Conservation (phyloP, 1,139 yeast species). For the Geotrichum aggregatum region DNA sequence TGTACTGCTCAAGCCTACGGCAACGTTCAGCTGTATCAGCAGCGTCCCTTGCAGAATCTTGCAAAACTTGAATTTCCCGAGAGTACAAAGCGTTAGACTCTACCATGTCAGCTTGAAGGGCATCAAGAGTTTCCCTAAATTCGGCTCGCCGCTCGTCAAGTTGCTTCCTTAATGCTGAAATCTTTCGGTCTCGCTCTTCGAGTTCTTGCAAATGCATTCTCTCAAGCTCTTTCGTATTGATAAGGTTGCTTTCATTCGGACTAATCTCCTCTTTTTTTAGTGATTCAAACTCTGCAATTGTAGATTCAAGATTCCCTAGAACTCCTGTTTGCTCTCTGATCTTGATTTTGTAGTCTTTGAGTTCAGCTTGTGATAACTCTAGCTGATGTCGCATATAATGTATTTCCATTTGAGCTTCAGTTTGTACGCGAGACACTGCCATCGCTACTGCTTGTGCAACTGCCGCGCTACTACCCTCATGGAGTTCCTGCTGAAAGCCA, state of each 20-base stretch:
- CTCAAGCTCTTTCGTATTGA: slow-evolving; percentile 12
- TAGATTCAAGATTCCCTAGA: slow-evolving; percentile 32
- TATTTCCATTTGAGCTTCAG: slow-evolving; percentile 17
- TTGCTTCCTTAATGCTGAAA: slow-evolving; percentile 30
- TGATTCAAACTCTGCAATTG: slow-evolving; percentile 33
- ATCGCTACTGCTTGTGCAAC: slow-evolving; percentile 20
- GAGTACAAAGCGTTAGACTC: slow-evolving; percentile 32
- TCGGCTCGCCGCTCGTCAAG: slow-evolving; percentile 37
- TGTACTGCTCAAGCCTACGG: slow-evolving; percentile 28
- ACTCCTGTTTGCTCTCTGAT: slow-evolving; percentile 30
- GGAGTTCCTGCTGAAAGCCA: not conserved
- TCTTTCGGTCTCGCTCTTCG: slow-evolving; percentile 32
- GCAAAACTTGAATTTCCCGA: slow-evolving; percentile 29
- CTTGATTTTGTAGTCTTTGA: slow-evolving; percentile 28
- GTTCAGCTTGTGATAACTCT: slow-evolving; percentile 22
- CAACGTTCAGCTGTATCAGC: slow-evolving; percentile 26
- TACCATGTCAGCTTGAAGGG: slow-evolving; percentile 33
- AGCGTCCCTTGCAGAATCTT: slow-evolving; percentile 29
- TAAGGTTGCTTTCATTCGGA: not conserved
- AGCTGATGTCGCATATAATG: slow-evolving; percentile 22
- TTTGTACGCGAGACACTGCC: slow-evolving; percentile 20
- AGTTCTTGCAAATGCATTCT: slow-evolving; percentile 13
- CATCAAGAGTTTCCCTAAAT: slow-evolving; percentile 34
- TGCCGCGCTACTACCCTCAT: slow-evolving; percentile 7
- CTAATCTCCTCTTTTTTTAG: slow-evolving; percentile 17